A percentile compares a stretch with the other conserved stretches of the same genome.
Evolutionary conservation across 1,139 yeast genomes (phyloP).

Genomic region (Petasospora rhodanensis): DNA sequence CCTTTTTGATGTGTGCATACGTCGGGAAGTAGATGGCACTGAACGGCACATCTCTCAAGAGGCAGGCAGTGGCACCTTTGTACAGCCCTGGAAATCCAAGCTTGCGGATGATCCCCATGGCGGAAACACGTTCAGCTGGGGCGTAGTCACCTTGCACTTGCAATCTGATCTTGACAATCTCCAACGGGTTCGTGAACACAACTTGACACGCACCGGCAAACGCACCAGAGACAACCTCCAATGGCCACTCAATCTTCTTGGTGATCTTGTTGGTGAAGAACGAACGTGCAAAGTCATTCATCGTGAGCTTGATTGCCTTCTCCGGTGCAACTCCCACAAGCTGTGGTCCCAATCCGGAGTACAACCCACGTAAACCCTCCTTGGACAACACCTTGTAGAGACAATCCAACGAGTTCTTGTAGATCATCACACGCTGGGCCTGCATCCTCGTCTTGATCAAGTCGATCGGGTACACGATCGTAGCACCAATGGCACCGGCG

Average conservation of each 20-base stretch:
- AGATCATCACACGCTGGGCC: slow-evolving; percentile 71
- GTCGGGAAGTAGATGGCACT: slow-evolving; percentile 97
- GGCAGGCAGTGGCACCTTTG: slow-evolving; percentile 89
- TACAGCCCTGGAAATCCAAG: slow-evolving; percentile 84
- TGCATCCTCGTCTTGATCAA: slow-evolving; percentile 97
- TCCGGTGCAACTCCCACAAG: slow-evolving; percentile 97
- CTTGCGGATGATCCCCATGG: slow-evolving; percentile 52
- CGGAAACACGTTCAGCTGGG: slow-evolving; percentile 38
- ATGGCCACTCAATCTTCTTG: slow-evolving; percentile 56
- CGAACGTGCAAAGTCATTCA: slow-evolving; percentile 82
- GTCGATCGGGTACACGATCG: slow-evolving; percentile 97
- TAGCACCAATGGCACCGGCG: slow-evolving; percentile 98
- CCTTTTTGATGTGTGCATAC: slow-evolving; percentile 86
- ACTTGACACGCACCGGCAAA: slow-evolving; percentile 97
- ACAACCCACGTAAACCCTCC: slow-evolving; percentile 87
- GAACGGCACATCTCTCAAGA: slow-evolving; percentile 93
- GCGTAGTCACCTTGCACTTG: slow-evolving; percentile 83
- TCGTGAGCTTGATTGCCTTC: slow-evolving; percentile 93
- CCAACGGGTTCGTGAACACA: slow-evolving; percentile 91
- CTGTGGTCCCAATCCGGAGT: slow-evolving; percentile 93
- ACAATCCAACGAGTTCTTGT: slow-evolving; percentile 83
- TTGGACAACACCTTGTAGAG: slow-evolving; percentile 66
- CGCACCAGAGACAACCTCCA: slow-evolving; percentile 87
- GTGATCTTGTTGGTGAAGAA: slow-evolving; percentile 56
- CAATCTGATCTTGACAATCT: slow-evolving; percentile 89